Percentiles rank a stretch among this genome's conserved stretches.
Conservation (phyloP, 345 rosid species). For the Eucalyptus regnans region DNA sequence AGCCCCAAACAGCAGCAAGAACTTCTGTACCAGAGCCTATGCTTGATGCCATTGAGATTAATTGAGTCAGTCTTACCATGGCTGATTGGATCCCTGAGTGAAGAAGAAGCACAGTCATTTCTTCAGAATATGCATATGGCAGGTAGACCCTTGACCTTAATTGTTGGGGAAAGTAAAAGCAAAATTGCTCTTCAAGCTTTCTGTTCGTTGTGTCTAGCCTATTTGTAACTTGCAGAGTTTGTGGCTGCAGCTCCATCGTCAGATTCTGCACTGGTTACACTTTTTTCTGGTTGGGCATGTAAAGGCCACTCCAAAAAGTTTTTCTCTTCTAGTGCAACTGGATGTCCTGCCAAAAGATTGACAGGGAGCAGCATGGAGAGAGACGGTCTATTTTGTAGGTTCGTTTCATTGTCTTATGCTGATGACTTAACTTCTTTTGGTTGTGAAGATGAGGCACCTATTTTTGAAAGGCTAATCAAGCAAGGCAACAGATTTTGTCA, state of each 20-base stretch:
- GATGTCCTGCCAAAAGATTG: constrained; percentile 34
- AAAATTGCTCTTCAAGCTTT: not conserved
- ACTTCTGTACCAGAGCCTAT: constrained; percentile 72
- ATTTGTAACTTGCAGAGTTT: not conserved
- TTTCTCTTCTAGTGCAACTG: constrained; percentile 41
- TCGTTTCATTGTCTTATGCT: constrained; percentile 17
- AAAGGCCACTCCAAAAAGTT: constrained; percentile 61
- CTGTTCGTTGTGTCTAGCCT: not conserved
- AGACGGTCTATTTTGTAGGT: constrained; percentile 28
- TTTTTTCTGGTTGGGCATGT: constrained; percentile 95
- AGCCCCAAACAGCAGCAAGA: constrained; percentile 69
- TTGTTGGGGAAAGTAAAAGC: not conserved
- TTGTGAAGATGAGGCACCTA: not conserved
- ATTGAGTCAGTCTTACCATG: constrained; percentile 88
- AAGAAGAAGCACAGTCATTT: constrained; percentile 56
- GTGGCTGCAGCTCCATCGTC: constrained; percentile 45
- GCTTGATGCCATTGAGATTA: constrained; percentile 81
- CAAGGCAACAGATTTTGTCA: not conserved
- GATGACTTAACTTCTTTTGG: not conserved
- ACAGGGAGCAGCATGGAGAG: constrained; percentile 33
- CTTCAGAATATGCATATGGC: constrained; percentile 67
- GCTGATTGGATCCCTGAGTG: constrained; percentile 58
- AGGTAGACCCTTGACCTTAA: constrained; percentile 23
- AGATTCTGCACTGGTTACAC: constrained; percentile 65
- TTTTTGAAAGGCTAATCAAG: not conserved